Conservation (phyloP, 1,284 basidiomycete genomes). For the Apiotrichum sp. region DNA sequence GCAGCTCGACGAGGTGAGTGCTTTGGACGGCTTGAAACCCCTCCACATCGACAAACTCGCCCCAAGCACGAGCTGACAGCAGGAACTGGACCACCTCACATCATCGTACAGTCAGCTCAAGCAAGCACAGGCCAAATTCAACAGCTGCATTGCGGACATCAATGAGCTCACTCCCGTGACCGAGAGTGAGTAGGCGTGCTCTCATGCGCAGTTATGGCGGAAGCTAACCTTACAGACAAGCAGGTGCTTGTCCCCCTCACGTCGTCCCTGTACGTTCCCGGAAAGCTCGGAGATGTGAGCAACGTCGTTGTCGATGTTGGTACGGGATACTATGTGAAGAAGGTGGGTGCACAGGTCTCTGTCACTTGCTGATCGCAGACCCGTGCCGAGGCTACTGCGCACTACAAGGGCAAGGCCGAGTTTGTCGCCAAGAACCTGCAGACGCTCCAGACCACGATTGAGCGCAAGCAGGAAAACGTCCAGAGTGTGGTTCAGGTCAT, state of each 20-base stretch:
- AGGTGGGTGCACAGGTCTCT: conserved; percentile 54
- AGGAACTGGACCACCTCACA: conserved; percentile 90
- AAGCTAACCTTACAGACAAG: conserved; percentile 56
- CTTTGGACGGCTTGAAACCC: too few species aligned
- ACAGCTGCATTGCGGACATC: conserved; percentile 72
- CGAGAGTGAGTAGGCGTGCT: conserved; percentile 53
- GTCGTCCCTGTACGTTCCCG: conserved; percentile 90
- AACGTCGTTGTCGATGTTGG: conserved; percentile 93
- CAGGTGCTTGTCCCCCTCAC: conserved; percentile 86
- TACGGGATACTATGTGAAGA: conserved; percentile 93
- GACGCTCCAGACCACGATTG: conserved; percentile 72
- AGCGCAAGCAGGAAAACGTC: conserved; percentile 83
- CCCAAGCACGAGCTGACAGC: conserved; percentile 7
- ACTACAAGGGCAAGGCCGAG: conserved; percentile 69
- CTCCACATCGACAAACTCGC: too few species aligned
- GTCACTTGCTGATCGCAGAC: conserved; percentile 52
- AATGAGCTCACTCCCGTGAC: conserved; percentile 69
- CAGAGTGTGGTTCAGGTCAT: conserved; percentile 65
- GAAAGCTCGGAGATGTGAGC: conserved; percentile 73
- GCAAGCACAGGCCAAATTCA: conserved; percentile 88
- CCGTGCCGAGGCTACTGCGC: conserved; percentile 66
- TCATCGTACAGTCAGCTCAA: conserved; percentile 89
- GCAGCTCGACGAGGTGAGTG: conserved; percentile 76
- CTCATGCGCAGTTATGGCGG: too few species aligned
- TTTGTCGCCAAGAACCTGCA: conserved; percentile 75